phyloP scores from a whole-genome alignment of 441 rosid genomes.

The Sinapis alba region DNA sequence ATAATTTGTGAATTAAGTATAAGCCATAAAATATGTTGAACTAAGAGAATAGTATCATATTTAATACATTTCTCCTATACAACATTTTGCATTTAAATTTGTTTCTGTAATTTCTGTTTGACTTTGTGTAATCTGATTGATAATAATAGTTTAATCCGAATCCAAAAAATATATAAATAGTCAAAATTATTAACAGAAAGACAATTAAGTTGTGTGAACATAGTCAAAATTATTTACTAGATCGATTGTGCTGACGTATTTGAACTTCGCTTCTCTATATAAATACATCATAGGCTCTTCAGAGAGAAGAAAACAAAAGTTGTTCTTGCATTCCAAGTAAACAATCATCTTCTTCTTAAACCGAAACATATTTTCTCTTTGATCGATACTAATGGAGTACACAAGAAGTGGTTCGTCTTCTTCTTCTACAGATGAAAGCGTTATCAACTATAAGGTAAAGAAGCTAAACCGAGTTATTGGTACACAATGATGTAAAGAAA shows the following conservation, averaged over 20 bases:
- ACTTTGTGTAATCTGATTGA: background rate
- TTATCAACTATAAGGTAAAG: background rate
- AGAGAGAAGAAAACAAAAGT: background rate
- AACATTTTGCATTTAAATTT: background rate
- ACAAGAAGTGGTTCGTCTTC: background rate
- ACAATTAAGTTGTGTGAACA: background rate
- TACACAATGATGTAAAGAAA: background rate
- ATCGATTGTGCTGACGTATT: background rate
- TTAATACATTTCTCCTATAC: background rate
- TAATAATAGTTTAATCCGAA: background rate
- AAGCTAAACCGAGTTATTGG: background rate
- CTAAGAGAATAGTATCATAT: too few species aligned
- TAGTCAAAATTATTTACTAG: background rate
- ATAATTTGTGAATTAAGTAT: too few species aligned
- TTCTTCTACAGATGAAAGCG: background rate
- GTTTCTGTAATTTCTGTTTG: background rate
- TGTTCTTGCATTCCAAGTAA: background rate
- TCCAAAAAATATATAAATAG: background rate
- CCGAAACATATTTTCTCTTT: background rate
- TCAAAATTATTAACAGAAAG: background rate
- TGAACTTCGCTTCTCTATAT: background rate
- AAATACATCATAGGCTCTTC: background rate
- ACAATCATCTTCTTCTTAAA: background rate
- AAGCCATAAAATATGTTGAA: too few species aligned
- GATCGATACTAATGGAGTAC: constrained; percentile 23